Conservation (phyloP, 768 basidiomycete species). For the Leucosporidium yakuticum region DNA sequence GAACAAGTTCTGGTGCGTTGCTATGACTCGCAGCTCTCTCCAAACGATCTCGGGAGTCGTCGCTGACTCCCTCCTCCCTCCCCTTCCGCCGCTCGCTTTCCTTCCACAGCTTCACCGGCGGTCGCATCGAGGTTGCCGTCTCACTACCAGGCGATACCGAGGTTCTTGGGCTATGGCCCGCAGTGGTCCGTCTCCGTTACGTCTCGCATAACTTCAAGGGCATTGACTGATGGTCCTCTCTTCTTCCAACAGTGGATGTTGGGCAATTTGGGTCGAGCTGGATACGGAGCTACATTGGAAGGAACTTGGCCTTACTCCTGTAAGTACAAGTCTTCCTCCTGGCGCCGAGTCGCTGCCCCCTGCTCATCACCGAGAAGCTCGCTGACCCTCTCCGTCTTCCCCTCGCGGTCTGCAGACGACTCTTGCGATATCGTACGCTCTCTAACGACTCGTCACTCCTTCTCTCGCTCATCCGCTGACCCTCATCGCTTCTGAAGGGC, state of each 20-base stretch:
- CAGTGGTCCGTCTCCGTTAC: background rate
- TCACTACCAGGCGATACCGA: background rate
- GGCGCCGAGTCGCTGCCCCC: too few species aligned
- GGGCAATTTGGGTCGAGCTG: constrained; percentile 37
- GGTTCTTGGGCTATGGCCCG: background rate
- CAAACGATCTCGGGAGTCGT: too few species aligned
- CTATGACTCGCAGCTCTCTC: too few species aligned
- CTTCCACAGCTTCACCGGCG: constrained; percentile 23
- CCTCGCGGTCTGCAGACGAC: too few species aligned
- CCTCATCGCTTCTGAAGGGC: constrained; percentile 45
- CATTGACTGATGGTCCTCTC: background rate
- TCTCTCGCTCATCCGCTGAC: too few species aligned
- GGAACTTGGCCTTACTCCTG: background rate
- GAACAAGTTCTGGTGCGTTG: constrained; percentile 27
- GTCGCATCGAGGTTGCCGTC: constrained; percentile 14
- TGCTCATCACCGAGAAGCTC: too few species aligned
- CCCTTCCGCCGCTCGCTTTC: background rate
- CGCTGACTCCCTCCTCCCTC: background rate
- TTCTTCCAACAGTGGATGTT: constrained; percentile 18
- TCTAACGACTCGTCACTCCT: too few species aligned
- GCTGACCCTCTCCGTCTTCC: too few species aligned
- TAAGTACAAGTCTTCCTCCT: too few species aligned
- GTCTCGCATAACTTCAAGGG: background rate
- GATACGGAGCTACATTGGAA: constrained; percentile 29
- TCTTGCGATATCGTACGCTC: too few species aligned